Base-by-base conservation (phyloP, 139 green algal species). In the Asterochloris sp. region DNA sequence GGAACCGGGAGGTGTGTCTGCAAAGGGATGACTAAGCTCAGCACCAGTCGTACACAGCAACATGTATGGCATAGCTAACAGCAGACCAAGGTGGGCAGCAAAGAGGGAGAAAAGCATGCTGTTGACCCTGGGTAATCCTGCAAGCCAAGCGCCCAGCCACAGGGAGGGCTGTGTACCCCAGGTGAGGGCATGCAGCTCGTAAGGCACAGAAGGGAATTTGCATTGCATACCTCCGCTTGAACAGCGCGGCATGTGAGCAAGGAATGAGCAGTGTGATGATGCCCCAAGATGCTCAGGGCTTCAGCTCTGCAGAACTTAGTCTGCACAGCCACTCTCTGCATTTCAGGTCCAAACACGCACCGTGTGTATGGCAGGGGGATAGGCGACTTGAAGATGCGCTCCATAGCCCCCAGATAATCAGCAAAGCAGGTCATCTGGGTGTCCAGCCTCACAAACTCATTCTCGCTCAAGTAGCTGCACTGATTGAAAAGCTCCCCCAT, bases 1-100 rank as follows among this genome's bases (percentile, higher is more conserved):
- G 84, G 84, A 95, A 97, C 69, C 93, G 91, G 11, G 90, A 89
- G 11, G 92, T 97, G 85, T 97, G 92, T 83, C 93, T 94, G 76
- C 73, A 76, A 0, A 21, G 24, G 21, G 69, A 47, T 54, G 38
- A 54, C 38, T 54, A 54, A 54, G 38, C 38, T 54, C 38, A 54
- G 38, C 2, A 54, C 38, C 38, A 54, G 38, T 54, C 38, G 38
- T 54, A 54, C 38, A 54, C 38, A 54, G 38, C 38, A 16, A 27
- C 24, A 47, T 47, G 14, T 21, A 19, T 62, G 4, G 23, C 26
- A 76, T 21, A 38, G 23, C 24, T 54, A 6, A 6, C 38, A 54
- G 38, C 38, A 54, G 38, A 54, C 38, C 38, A 54, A 54, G 38
- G 38, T 54, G 4, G n/a, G 38, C 38, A 54, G 38, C 38, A 54